Conservation (phyloP, 176 grass and related monocot species). For the Calamus simplicifolius region DNA sequence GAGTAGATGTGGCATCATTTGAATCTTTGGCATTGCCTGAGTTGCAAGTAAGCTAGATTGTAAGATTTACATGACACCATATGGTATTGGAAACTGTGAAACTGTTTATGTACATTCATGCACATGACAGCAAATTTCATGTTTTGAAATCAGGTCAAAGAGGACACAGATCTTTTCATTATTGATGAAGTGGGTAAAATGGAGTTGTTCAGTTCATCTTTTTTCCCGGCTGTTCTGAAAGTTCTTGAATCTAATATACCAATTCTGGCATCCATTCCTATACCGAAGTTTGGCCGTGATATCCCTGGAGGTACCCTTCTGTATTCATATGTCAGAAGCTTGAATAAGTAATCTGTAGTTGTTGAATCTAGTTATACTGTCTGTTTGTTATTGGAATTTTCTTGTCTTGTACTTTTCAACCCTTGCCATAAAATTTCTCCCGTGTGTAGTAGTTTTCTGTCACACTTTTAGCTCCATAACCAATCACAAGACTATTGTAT, state of each 20-base stretch:
- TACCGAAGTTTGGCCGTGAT: slow-evolving; percentile 60
- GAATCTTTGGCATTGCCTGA: slow-evolving; percentile 79
- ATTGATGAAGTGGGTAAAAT: slow-evolving; percentile 97
- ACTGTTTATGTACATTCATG: neutral
- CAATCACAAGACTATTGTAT: too few species aligned
- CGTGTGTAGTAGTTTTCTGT: too few species aligned
- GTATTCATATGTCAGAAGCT: neutral
- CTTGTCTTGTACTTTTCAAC: neutral
- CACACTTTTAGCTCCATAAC: too few species aligned
- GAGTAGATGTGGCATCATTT: slow-evolving; percentile 75
- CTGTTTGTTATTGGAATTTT: too few species aligned
- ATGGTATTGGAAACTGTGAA: neutral
- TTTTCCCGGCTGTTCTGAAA: slow-evolving; percentile 82
- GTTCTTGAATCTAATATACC: slow-evolving; percentile 74
- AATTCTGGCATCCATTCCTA: slow-evolving; percentile 61
- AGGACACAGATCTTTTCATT: slow-evolving; percentile 74
- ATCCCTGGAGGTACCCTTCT: slow-evolving; percentile 66
- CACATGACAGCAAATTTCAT: slow-evolving; percentile 11
- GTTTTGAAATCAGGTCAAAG: slow-evolving; percentile 58
- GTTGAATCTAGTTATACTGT: too few species aligned
- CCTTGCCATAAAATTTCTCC: neutral
- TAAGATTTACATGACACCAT: neutral
- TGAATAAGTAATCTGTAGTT: too few species aligned
- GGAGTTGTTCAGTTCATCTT: slow-evolving; percentile 77
- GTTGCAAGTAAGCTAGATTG: slow-evolving; percentile 42